Base-by-base conservation (phyloP, 1,139 yeast genomes). In the Debaryomyces sp. region DNA sequence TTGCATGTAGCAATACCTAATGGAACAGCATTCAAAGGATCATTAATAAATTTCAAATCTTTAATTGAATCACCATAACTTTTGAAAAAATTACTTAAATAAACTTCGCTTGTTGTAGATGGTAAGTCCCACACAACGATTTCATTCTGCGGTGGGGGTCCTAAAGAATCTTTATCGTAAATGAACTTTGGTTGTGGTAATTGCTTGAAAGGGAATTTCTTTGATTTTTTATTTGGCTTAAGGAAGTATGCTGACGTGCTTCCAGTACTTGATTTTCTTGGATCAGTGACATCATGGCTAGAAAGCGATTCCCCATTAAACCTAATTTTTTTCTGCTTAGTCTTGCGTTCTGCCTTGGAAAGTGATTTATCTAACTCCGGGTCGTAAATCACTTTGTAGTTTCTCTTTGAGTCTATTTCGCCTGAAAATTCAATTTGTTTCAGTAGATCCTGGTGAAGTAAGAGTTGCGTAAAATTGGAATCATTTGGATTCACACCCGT, bases 11-110 rank as follows among this genome's bases (percentile, higher is more conserved):
- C 88, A 30, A 90, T 72, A 3, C 96, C 96, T 44, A 91, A 67
- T 0, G 96, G 94, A 21, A 87, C 88, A 2, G 92, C 96, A 46
- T 88, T 84, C 17, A 76, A 74, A 1, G 95, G 90, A 60, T 92
- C 96, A 52, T 79, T 81, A 18, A 85, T 72, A 51, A 84, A 76
- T 52, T 81, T 82, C 48, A 88, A 71, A 38, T 81, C 83, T 51
- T 66, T 69, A 35, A 75, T 68, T 4, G 77, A 61, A 47, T 78
- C 79, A 2, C 97, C 97, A 65, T 75, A 87, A 33, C 78, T 69
- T 39, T 75, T 74, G 52, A 90, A 63, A 53, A 62, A 83, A 52
- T 85, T 85, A 64, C 50, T 84, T 59, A 56, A 77, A 67, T 56
- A 75, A 17, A 55, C 73, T 67, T 58, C 85, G 65, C 56, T 85